Evolutionary conservation across 2,329 filamentous ascomycete species (phyloP).

Genomic region (Scytalidium sp.): DNA sequence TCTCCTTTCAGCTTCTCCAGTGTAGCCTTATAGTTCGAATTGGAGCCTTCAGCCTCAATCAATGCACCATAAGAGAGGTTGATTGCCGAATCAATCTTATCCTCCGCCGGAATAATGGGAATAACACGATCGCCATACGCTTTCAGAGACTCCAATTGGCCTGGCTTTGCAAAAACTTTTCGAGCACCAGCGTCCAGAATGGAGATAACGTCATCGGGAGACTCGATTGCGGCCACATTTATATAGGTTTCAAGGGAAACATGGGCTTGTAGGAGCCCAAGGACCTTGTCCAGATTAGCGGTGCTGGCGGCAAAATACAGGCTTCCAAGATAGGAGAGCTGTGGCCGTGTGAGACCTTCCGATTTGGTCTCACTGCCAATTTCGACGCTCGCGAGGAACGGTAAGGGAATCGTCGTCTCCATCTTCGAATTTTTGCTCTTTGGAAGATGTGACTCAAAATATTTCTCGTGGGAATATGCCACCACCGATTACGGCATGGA

Average conservation of each 20-base stretch:
- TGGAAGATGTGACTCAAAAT: slow-evolving; percentile 10
- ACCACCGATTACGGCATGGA: slow-evolving; percentile 13
- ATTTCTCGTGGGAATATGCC: slow-evolving; percentile 4
- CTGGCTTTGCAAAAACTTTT: slow-evolving; percentile 76
- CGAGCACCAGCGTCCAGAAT: slow-evolving; percentile 82
- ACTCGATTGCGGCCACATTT: slow-evolving; percentile 68
- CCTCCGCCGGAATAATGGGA: slow-evolving; percentile 33
- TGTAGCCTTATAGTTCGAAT: slow-evolving; percentile 31
- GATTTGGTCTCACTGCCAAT: slow-evolving; percentile 43
- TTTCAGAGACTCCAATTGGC: slow-evolving; percentile 59
- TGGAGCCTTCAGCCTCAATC: slow-evolving; percentile 32
- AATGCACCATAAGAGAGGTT: slow-evolving; percentile 28
- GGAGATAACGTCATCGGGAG: slow-evolving; percentile 70
- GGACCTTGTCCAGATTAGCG: slow-evolving; percentile 23
- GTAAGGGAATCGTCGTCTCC: slow-evolving; percentile 63
- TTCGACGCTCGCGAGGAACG: slow-evolving; percentile 58
- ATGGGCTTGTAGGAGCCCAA: slow-evolving; percentile 45
- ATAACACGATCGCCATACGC: slow-evolving; percentile 56
- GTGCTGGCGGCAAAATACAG: slow-evolving; percentile 52
- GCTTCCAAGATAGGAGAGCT: slow-evolving; percentile 57
- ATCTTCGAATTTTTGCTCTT: slow-evolving; percentile 35
- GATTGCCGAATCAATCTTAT: slow-evolving; percentile 3
- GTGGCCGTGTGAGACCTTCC: slow-evolving; percentile 51
- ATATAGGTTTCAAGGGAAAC: slow-evolving; percentile 64
- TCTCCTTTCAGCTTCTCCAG: slow-evolving; percentile 19